Conservation (phyloP, 352 stramenopile species). For the Globisporangium camurandrum region DNA sequence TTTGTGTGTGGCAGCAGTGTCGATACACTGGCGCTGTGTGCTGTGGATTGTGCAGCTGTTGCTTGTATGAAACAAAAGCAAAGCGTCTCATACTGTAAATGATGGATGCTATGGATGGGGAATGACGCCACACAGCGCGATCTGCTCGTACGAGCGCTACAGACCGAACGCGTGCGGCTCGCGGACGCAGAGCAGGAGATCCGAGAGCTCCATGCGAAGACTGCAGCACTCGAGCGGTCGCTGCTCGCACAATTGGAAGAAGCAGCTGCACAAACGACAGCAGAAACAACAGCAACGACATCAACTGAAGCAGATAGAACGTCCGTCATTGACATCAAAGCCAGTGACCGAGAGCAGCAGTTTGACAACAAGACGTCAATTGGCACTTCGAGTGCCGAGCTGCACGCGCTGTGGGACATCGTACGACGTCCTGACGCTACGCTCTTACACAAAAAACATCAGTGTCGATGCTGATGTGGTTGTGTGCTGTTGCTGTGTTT, state of each 20-base stretch:
- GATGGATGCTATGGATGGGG: too few species aligned
- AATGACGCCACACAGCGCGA: slow-evolving; percentile 5
- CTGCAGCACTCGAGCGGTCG: slow-evolving; percentile 4
- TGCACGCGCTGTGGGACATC: not conserved
- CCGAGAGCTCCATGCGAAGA: slow-evolving; percentile 5
- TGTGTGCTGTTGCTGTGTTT: not conserved
- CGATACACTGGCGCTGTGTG: too few species aligned
- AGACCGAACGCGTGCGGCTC: slow-evolving; percentile 7
- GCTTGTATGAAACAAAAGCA: too few species aligned
- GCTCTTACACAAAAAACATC: not conserved
- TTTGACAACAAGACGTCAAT: not conserved
- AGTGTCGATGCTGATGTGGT: not conserved
- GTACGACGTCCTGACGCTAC: slow-evolving; percentile 1
- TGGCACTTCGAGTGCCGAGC: not conserved
- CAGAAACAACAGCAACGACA: not conserved
- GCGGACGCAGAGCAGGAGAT: slow-evolving; percentile 9
- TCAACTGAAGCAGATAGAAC: too few species aligned
- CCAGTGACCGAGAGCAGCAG: too few species aligned
- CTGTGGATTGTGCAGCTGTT: too few species aligned
- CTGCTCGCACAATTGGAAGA: not conserved
- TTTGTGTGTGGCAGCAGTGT: slow-evolving; percentile 5
- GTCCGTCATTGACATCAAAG: too few species aligned
- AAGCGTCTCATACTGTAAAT: too few species aligned
- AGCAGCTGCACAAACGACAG: too few species aligned
- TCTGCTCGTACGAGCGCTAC: slow-evolving; percentile 13